A percentile compares a stretch with the other conserved stretches of the same genome.
These are phyloP conservation scores for Musa itinerans DNA, from an alignment of 176 grass and related monocot genomes.

Conservation along the genomic window DNA sequence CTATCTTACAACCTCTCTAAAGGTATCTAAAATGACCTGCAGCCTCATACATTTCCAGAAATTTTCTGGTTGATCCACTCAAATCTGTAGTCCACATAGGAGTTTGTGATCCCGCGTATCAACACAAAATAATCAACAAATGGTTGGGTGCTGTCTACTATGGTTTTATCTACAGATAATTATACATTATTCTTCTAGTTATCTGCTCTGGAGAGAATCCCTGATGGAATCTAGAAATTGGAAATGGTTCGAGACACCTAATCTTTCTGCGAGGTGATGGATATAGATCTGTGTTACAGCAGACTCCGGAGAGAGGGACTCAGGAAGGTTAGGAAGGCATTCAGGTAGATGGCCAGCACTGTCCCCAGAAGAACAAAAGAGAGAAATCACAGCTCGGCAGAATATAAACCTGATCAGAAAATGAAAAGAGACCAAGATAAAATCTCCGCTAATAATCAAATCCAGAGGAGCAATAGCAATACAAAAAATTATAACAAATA, in stretches of 20 bases:
- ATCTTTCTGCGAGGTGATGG: constrained; percentile 60
- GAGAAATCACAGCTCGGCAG: constrained; percentile 67
- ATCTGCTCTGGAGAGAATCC: constrained; percentile 32
- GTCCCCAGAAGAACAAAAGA: constrained; percentile 35
- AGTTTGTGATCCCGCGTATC: constrained; percentile 25
- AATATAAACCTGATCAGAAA: constrained; percentile 84
- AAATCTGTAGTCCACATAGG: constrained; percentile 2
- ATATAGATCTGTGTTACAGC: constrained; percentile 47
- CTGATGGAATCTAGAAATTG: constrained; percentile 34
- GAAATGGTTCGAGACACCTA: constrained; percentile 58
- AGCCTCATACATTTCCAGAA: background rate
- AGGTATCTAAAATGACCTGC: background rate
- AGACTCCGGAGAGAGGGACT: constrained; percentile 50
- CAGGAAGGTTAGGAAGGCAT: constrained; percentile 73
- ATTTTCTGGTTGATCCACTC: background rate
- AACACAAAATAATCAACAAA: constrained; percentile 78
- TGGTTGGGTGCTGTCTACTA: constrained; percentile 79
- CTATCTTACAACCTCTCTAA: background rate
- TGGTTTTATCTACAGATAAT: constrained; percentile 76
- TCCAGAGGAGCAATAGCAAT: background rate
- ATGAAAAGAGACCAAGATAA: constrained; percentile 6
- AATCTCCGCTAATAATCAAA: background rate
- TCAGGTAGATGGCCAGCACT: constrained; percentile 45
- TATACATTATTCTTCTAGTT: constrained; percentile 32
- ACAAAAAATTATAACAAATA: background rate